A percentile compares a stretch with the other conserved stretches of the same genome.
Conservation (phyloP, 2,329 filamentous ascomycete genomes). For the Colletotrichum godetiae region DNA sequence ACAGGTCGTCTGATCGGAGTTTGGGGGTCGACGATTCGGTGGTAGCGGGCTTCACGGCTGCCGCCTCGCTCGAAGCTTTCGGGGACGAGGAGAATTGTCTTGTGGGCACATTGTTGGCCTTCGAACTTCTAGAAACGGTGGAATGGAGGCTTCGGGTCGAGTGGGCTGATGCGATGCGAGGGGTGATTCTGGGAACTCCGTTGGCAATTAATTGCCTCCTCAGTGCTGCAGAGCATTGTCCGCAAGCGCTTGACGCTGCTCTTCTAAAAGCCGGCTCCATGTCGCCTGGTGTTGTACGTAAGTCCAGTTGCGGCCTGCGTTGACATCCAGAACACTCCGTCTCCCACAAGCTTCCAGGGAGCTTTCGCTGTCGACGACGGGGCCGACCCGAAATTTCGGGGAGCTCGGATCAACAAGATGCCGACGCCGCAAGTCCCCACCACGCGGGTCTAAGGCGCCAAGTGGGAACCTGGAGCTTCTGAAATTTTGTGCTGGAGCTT, state of each 20-base stretch:
- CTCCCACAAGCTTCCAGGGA: slow-evolving; percentile 1
- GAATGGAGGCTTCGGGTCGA: slow-evolving; percentile 45
- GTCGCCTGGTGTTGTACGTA: not conserved
- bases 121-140: slow-evolving; percentile 29
- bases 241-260: slow-evolving; percentile 39
- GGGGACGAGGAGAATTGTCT: slow-evolving; percentile 47
- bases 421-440: slow-evolving; percentile 7
- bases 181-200: slow-evolving; percentile 1
- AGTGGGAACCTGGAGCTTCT: slow-evolving; percentile 35
- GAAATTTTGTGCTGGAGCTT: slow-evolving; percentile 34
- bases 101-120: slow-evolving; percentile 34
- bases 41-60: slow-evolving; percentile 38
- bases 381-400: slow-evolving; percentile 35
- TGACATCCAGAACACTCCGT: not conserved
- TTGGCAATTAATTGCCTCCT: slow-evolving; percentile 35
- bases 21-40: slow-evolving; percentile 41
- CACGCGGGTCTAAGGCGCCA: slow-evolving; percentile 6
- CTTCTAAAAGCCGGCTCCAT: slow-evolving; percentile 40
- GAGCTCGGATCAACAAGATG: slow-evolving; percentile 25
- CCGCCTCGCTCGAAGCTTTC: slow-evolving; percentile 41
- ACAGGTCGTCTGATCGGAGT: slow-evolving; percentile 83
- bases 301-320: slow-evolving; percentile 5
- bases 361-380: not conserved
- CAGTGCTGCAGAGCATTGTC: slow-evolving; percentile 37
- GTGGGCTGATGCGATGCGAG: slow-evolving; percentile 41